A percentile compares a stretch with the other conserved stretches of the same genome.
Conservation (phyloP, 345 rosid genomes). For the Cardamine resedifolia region DNA sequence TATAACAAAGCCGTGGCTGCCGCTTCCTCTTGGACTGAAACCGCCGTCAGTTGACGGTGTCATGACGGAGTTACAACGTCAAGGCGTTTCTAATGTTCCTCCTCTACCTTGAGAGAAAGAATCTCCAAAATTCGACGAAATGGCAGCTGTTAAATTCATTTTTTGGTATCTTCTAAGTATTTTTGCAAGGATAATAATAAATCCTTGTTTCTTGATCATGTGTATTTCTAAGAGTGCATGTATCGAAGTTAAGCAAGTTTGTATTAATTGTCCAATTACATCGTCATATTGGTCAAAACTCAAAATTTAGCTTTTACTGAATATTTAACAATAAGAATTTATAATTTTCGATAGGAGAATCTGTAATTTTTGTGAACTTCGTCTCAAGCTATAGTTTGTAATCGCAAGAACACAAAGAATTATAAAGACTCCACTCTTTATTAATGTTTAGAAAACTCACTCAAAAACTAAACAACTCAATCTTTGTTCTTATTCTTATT, state of each 20-base stretch:
- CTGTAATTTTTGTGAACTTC: neutral
- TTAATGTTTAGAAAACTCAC: too few species aligned
- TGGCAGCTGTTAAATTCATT: conserved; percentile 1
- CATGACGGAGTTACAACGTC: conserved; percentile 65
- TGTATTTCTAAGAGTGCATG: conserved; percentile 14
- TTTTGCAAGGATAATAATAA: conserved; percentile 22
- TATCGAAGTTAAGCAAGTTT: conserved; percentile 22
- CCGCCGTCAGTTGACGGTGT: conserved; percentile 74
- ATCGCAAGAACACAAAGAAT: too few species aligned
- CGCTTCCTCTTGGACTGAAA: conserved; percentile 77
- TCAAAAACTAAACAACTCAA: too few species aligned
- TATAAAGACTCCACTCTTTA: too few species aligned
- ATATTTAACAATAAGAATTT: neutral
- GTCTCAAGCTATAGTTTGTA: too few species aligned
- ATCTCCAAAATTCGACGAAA: conserved; percentile 28
- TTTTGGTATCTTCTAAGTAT: conserved; percentile 11
- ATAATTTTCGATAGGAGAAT: neutral
- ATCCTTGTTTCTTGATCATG: conserved; percentile 24
- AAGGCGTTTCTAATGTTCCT: conserved; percentile 67
- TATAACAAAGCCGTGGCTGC: conserved; percentile 75
- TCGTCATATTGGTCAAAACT: neutral
- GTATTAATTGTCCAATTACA: neutral
- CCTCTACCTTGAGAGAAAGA: conserved; percentile 37
- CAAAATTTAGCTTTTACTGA: neutral
- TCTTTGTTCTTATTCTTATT: too few species aligned